Conservation (phyloP, 345 rosid genomes). For the Rhizophora apiculata region DNA sequence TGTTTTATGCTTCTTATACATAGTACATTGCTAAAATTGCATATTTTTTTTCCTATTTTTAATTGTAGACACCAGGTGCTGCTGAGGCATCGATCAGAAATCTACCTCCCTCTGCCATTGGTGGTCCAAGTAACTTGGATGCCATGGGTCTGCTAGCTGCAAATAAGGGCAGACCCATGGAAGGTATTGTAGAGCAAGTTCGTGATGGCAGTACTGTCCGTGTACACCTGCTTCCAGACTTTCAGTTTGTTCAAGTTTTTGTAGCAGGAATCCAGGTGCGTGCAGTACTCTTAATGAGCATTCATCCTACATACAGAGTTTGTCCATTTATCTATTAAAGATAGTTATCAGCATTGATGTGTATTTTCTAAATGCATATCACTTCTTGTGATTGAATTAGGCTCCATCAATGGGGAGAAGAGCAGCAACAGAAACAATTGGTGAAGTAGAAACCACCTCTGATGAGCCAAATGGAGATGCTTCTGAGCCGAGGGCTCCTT, state of each 20-base stretch:
- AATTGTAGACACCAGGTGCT: slow-evolving; percentile 70
- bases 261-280: slow-evolving; percentile 96
- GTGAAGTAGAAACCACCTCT: slow-evolving; percentile 41
- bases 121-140: slow-evolving; percentile 76
- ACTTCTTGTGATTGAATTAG: slow-evolving; percentile 35
- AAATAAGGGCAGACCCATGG: slow-evolving; percentile 82
- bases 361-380: neutral
- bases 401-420: slow-evolving; percentile 88
- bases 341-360: neutral
- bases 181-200: slow-evolving; percentile 91
- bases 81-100: slow-evolving; percentile 73
- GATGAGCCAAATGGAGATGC: slow-evolving; percentile 65
- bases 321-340: neutral
- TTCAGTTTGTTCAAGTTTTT: slow-evolving; percentile 92
- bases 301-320: neutral
- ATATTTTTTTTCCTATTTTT: neutral
- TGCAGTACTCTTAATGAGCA: neutral
- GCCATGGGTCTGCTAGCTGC: slow-evolving; percentile 75
- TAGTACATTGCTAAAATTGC: neutral
- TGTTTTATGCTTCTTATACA: neutral
- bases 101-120: slow-evolving; percentile 93
- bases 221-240: slow-evolving; percentile 91
- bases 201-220: slow-evolving; percentile 93
- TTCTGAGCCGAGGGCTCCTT: slow-evolving; percentile 61
- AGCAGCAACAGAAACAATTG: slow-evolving; percentile 45